Evolutionary conservation across 768 basidiomycete genomes (phyloP).

Genomic region (Peribolospora baueri): DNA sequence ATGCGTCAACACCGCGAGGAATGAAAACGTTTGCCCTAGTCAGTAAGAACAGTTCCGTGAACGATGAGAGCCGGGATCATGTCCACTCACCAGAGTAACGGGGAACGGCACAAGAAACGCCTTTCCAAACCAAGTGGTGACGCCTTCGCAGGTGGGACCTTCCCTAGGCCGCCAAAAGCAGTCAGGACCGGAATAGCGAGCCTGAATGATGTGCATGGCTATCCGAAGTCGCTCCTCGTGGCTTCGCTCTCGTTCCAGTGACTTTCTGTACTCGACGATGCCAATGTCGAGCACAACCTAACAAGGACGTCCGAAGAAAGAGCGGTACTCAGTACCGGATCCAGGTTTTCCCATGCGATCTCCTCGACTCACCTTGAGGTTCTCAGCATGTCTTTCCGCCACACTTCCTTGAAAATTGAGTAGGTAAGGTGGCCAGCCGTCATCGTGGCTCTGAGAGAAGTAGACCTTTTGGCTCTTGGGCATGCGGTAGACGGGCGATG

Average conservation of each 20-base stretch:
- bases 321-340: not conserved
- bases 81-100: conserved; percentile 42
- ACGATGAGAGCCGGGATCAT: conserved; percentile 25
- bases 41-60: not conserved
- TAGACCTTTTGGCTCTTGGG: conserved; percentile 32
- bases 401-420: conserved; percentile 37
- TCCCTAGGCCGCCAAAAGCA: conserved; percentile 31
- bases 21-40: too few species aligned
- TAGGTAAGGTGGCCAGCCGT: conserved; percentile 46
- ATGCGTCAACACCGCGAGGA: not conserved
- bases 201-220: conserved; percentile 32
- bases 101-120: conserved; percentile 64
- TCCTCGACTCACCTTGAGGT: conserved; percentile 34
- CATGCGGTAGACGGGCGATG: conserved; percentile 34
- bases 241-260: conserved; percentile 27
- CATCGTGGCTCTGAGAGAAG: conserved; percentile 31
- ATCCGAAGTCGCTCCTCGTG: conserved; percentile 26
- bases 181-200: conserved; percentile 42
- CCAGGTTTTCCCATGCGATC: not conserved
- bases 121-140: conserved; percentile 40
- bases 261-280: conserved; percentile 30
- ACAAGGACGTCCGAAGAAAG: not conserved
- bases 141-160: conserved; percentile 17
- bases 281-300: conserved; percentile 57
- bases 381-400: conserved; percentile 49